phyloP scores from a whole-genome alignment of 495 filamentous ascomycete species.

The Chaetomium fimeti region DNA sequence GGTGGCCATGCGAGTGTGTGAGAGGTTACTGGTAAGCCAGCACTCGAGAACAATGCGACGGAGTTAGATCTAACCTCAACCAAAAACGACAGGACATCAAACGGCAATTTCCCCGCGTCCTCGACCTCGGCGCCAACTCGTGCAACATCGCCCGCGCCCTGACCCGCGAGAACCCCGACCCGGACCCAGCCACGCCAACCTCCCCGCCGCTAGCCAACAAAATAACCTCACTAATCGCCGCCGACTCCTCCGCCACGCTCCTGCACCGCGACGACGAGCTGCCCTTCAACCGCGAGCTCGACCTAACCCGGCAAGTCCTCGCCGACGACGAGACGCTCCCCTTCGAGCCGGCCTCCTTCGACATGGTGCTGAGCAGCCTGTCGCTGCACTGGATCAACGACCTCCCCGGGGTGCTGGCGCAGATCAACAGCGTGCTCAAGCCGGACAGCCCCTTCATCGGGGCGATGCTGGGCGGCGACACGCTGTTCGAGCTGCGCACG shows the following conservation, averaged over 20 bases:
- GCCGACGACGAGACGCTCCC: slow-evolving; percentile 70
- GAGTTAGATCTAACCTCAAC: no score
- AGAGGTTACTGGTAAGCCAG: slow-evolving; percentile 70
- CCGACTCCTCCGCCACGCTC: slow-evolving; percentile 73
- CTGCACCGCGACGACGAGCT: slow-evolving; percentile 78
- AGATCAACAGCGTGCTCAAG: slow-evolving; percentile 80
- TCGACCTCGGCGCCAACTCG: slow-evolving; percentile 93
- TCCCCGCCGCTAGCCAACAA: slow-evolving; percentile 63
- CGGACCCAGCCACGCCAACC: slow-evolving; percentile 48
- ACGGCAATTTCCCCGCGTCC: slow-evolving; percentile 74
- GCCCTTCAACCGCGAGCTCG: slow-evolving; percentile 75
- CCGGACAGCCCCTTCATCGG: slow-evolving; percentile 91
- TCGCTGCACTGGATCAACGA: slow-evolving; percentile 98
- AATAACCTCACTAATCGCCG: slow-evolving; percentile 69
- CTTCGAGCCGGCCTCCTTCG: slow-evolving; percentile 74
- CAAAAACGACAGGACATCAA: slow-evolving; percentile 71
- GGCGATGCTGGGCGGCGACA: slow-evolving; percentile 95
- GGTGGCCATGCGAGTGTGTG: slow-evolving; percentile 78
- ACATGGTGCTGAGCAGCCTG: slow-evolving; percentile 82
- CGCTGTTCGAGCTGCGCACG: slow-evolving; percentile 89
- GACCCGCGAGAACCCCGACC: slow-evolving; percentile 63
- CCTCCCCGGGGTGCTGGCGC: slow-evolving; percentile 74
- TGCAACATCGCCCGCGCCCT: slow-evolving; percentile 88
- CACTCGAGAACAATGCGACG: no score
- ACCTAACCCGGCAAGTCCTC: slow-evolving; percentile 69